Base-by-base conservation (phyloP, 2,329 filamentous ascomycete genomes). In the Xylariaceae sp. region DNA sequence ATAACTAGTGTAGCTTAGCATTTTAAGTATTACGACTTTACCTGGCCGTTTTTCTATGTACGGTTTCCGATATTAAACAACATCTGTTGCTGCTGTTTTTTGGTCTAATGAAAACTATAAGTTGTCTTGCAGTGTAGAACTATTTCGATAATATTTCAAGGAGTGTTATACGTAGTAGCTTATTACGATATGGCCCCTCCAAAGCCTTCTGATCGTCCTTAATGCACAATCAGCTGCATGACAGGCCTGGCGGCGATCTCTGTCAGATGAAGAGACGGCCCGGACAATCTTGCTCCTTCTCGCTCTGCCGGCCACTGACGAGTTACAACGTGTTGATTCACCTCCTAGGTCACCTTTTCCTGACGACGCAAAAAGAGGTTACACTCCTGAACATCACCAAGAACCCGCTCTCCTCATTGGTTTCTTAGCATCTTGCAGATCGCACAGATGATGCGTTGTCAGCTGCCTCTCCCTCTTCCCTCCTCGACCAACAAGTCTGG, bases 161-260 rank as follows among this genome's bases (percentile, higher is more conserved):
- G n/a, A n/a, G n/a, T n/a, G n/a, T n/a, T n/a, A n/a, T n/a, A n/a
- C n/a, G n/a, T n/a, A n/a, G n/a, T n/a, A n/a, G n/a, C n/a, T n/a
- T n/a, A n/a, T n/a, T n/a, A n/a, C n/a, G n/a, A n/a, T n/a, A n/a
- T n/a, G n/a, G n/a, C n/a, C n/a, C n/a, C n/a, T n/a, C n/a, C n/a
- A n/a, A n/a, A n/a, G n/a, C n/a, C n/a, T n/a, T n/a, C n/a, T n/a
- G n/a, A n/a, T n/a, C n/a, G n/a, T n/a, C n/a, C n/a, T n/a, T n/a
- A n/a, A n/a, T n/a, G n/a, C 16, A 29, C 19, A 23, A 29, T 34
- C 36, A 16, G 23, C 19, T 48, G 53, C 46, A 53, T 60, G 33
- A 60, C 31, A 48, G 37, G 57, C 44, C 24, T 16, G 51, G 23
- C 56, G 66, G 63, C 60, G 61, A 67, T 67, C 65, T 51, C 53